phyloP scores from a whole-genome alignment of 768 basidiomycete species.

The Pholiota microspora region DNA sequence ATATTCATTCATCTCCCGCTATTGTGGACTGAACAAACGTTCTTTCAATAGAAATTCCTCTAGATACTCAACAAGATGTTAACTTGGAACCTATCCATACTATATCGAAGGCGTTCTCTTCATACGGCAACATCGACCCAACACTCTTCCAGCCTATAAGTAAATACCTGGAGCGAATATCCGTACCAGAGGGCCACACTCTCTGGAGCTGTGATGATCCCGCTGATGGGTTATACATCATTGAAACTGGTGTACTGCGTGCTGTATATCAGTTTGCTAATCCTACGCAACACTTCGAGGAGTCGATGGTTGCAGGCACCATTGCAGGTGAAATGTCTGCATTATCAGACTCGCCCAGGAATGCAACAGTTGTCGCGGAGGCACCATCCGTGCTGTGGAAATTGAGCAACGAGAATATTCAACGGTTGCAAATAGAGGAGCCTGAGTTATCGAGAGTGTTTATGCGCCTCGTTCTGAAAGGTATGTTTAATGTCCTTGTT shows the following conservation, averaged over 20 bases:
- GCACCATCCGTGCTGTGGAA: conserved; percentile 78
- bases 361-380: conserved; percentile 85
- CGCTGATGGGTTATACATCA: conserved; percentile 84
- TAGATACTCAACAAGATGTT: conserved; percentile 29
- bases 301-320: conserved; percentile 93
- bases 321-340: conserved; percentile 90
- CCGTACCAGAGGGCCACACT: conserved; percentile 52
- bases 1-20: neutral
- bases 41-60: conserved; percentile 23
- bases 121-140: conserved; percentile 58
- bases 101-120: conserved; percentile 76
- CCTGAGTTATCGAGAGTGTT: conserved; percentile 67
- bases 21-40: neutral
- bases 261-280: conserved; percentile 81
- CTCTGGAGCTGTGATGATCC: conserved; percentile 79
- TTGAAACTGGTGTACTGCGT: conserved; percentile 82
- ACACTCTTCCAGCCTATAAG: conserved; percentile 61
- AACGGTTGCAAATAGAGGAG: conserved; percentile 62
- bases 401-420: conserved; percentile 57
- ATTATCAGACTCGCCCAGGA: conserved; percentile 74
- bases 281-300: conserved; percentile 65
- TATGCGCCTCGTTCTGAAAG: conserved; percentile 69
- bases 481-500: conserved; percentile 35
- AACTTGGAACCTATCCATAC: conserved; percentile 68
- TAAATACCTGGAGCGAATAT: conserved; percentile 67